Conservation (phyloP, 305 asterid species). For the Rubia peregrina region DNA sequence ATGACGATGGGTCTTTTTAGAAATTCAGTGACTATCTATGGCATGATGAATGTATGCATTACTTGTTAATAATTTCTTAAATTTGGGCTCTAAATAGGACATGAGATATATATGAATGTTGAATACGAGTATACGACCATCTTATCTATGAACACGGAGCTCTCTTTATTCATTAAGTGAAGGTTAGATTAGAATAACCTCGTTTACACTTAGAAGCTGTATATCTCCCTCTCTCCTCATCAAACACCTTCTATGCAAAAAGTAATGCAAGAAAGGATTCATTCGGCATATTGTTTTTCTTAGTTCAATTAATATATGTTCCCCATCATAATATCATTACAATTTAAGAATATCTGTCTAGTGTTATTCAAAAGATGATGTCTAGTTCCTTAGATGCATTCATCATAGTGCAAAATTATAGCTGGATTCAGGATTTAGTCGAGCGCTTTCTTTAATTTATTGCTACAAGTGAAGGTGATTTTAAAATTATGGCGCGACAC, state of each 20-base stretch:
- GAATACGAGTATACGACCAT: fast-evolving
- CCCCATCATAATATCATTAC: neutral
- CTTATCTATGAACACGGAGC: too few species aligned
- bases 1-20: neutral
- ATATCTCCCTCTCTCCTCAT: neutral
- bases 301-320: neutral
- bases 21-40: neutral
- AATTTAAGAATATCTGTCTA: neutral
- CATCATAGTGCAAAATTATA: neutral
- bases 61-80: neutral
- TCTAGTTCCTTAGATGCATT: neutral
- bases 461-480: neutral
- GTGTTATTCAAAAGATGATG: neutral
- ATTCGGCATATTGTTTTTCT: neutral
- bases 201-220: neutral
- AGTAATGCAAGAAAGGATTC: neutral
- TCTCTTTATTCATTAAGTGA: neutral
- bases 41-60: neutral
- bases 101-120: fast-evolving
- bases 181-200: neutral
- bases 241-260: neutral
- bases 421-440: neutral
- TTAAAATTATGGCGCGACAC: neutral
- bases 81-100: neutral
- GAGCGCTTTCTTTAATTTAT: neutral